Evolutionary conservation across 257 asterid species (phyloP).

Genomic region (Nicotiana otophora): DNA sequence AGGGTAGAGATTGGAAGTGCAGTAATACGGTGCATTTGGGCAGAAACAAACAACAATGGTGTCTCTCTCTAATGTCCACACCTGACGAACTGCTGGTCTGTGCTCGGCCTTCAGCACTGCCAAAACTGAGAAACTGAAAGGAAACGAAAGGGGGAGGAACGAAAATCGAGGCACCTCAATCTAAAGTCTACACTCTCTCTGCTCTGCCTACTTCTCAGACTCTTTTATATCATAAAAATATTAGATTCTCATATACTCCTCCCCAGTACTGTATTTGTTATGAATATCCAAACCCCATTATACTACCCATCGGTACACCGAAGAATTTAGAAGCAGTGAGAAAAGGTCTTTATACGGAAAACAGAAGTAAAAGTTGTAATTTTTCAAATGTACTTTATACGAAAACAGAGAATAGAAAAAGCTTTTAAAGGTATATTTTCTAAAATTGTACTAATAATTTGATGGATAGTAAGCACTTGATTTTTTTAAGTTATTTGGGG

Average conservation of each 20-base stretch:
- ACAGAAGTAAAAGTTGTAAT: not conserved
- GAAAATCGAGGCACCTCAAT: slow-evolving; percentile 53
- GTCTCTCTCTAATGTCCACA: slow-evolving; percentile 3
- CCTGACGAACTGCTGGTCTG: not conserved
- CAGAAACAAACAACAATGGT: not conserved
- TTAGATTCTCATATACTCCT: not conserved
- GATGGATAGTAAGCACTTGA: no score
- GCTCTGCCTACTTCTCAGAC: slow-evolving; percentile 12
- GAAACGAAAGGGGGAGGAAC: slow-evolving; percentile 34
- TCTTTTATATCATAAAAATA: not conserved
- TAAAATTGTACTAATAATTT: not conserved
- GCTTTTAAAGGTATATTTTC: not conserved
- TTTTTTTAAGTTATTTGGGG: no score
- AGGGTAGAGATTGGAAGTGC: no score
- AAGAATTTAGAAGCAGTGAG: not conserved
- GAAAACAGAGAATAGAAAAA: not conserved
- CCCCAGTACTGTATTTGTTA: no score
- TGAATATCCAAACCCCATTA: not conserved
- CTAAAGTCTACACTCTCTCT: not conserved
- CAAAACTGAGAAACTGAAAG: slow-evolving; percentile 13
- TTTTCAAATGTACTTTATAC: not conserved
- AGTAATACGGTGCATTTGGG: not conserved
- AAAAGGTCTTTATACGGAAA: not conserved
- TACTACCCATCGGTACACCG: not conserved
- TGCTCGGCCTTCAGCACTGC: not conserved